These are phyloP conservation scores for Apiotrichum akiyoshidainum DNA, from an alignment of 1,284 basidiomycete genomes.

Conservation along the genomic window DNA sequence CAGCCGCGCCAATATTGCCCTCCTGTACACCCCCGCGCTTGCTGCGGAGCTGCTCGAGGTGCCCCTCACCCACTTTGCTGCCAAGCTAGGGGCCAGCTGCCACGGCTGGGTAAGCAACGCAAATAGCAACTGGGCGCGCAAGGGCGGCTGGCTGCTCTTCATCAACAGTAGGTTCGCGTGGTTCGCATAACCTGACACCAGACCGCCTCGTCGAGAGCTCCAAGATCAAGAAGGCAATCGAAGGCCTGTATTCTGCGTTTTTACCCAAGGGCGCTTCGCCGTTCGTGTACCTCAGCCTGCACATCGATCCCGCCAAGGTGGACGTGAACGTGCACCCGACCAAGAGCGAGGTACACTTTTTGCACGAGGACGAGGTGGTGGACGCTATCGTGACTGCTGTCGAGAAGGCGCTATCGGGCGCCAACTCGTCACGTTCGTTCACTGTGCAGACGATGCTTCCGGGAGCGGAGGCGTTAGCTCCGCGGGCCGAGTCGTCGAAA, in stretches of 20 bases:
- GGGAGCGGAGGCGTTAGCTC: slow-evolving; percentile 25
- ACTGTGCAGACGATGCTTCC: slow-evolving; percentile 66
- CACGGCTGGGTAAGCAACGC: slow-evolving; percentile 77
- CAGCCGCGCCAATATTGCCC: slow-evolving; percentile 67
- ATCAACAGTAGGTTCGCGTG: slow-evolving; percentile 94
- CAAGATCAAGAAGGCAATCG: slow-evolving; percentile 80
- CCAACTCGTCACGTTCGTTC: slow-evolving; percentile 67
- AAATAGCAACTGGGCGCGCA: slow-evolving; percentile 84
- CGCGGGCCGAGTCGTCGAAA: not conserved
- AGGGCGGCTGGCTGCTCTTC: slow-evolving; percentile 74
- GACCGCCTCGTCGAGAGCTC: slow-evolving; percentile 91
- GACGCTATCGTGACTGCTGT: slow-evolving; percentile 73
- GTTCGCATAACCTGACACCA: slow-evolving; percentile 48
- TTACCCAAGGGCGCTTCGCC: slow-evolving; percentile 89
- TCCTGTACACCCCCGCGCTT: slow-evolving; percentile 76
- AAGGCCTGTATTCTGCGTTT: slow-evolving; percentile 77
- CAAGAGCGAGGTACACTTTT: slow-evolving; percentile 92
- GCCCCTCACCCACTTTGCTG: slow-evolving; percentile 44
- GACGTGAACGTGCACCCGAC: slow-evolving; percentile 99
- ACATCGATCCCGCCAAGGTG: slow-evolving; percentile 79
- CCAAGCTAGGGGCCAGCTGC: slow-evolving; percentile 58
- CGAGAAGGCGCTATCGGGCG: slow-evolving; percentile 63
- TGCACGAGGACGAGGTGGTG: slow-evolving; percentile 86
- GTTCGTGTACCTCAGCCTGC: slow-evolving; percentile 85
- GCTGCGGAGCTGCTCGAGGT: slow-evolving; percentile 74